These are phyloP conservation scores for Candida oleophila DNA, from an alignment of 805 yeast genomes.

Conservation along the genomic window DNA sequence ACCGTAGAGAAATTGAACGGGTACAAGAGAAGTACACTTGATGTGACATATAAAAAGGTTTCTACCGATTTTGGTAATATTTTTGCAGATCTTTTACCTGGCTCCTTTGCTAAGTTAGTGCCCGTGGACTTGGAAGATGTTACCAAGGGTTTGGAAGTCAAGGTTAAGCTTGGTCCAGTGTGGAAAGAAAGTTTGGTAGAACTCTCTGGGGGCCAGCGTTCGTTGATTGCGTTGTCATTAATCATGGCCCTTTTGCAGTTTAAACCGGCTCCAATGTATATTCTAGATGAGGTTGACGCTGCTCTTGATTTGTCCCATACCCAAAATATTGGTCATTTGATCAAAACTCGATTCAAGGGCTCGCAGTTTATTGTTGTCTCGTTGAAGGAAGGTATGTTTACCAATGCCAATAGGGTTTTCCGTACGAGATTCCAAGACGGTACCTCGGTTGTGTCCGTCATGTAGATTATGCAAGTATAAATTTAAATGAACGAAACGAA, in stretches of 20 bases:
- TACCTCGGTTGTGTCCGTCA: slow-evolving; percentile 82
- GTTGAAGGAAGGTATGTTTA: slow-evolving; percentile 96
- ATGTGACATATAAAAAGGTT: slow-evolving; percentile 84
- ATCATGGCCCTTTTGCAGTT: slow-evolving; percentile 90
- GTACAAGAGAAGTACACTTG: slow-evolving; percentile 78
- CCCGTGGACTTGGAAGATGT: slow-evolving; percentile 80
- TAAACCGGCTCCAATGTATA: slow-evolving; percentile 98
- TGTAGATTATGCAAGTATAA: slow-evolving; percentile 31
- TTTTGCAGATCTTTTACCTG: slow-evolving; percentile 84
- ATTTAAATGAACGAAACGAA: neutral
- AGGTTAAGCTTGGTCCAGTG: slow-evolving; percentile 83
- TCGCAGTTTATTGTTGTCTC: slow-evolving; percentile 97
- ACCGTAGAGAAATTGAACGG: slow-evolving; percentile 82
- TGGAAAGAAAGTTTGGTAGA: slow-evolving; percentile 97
- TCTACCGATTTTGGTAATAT: slow-evolving; percentile 86
- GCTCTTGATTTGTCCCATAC: slow-evolving; percentile 97
- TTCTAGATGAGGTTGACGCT: slow-evolving; percentile 96
- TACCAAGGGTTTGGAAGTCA: slow-evolving; percentile 86
- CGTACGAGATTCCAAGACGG: slow-evolving; percentile 96
- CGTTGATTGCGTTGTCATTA: slow-evolving; percentile 86
- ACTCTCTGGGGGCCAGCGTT: slow-evolving; percentile 95
- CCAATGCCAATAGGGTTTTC: slow-evolving; percentile 93
- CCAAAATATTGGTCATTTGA: slow-evolving; percentile 94
- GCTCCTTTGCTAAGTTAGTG: slow-evolving; percentile 84
- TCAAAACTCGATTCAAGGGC: slow-evolving; percentile 91